Conservation (phyloP, 495 filamentous ascomycete genomes). For the Hyaloscypha bicolor region DNA sequence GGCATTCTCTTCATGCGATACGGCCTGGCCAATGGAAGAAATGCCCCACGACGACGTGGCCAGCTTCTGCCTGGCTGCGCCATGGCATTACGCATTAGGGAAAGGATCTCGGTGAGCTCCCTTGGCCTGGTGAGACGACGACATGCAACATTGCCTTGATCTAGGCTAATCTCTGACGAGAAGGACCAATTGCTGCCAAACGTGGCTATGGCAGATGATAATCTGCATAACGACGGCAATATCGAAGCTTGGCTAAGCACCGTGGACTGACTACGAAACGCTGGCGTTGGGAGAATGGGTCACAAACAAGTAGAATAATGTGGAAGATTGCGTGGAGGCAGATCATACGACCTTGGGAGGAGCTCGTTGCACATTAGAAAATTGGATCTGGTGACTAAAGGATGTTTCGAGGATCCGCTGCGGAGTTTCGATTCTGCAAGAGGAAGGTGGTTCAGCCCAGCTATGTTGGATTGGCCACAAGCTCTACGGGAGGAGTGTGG, state of each 20-base stretch:
- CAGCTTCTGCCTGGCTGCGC: too few species aligned
- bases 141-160: constrained; percentile 19
- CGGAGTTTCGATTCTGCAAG: constrained; percentile 25
- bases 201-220: constrained; percentile 20
- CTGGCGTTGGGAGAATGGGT: constrained; percentile 21
- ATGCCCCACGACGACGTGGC: too few species aligned
- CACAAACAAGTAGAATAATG: constrained; percentile 21
- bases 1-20: too few species aligned
- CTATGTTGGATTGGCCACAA: constrained; percentile 14
- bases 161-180: constrained; percentile 25
- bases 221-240: constrained; percentile 23
- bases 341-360: too few species aligned
- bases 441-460: constrained; percentile 25
- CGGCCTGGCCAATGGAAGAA: too few species aligned
- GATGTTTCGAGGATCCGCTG: constrained; percentile 21
- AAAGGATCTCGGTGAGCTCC: constrained; percentile 23
- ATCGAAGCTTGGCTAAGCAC: constrained; percentile 27
- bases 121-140: constrained; percentile 2
- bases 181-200: constrained; percentile 22
- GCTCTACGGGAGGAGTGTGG: constrained; percentile 18
- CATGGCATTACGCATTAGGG: constrained; percentile 15
- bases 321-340: constrained; percentile 20
- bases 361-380: constrained; percentile 27
- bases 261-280: constrained; percentile 28
- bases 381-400: constrained; percentile 24